Evolutionary conservation across 345 rosid genomes (phyloP), one percentile per base, ranked within the genome.

Genomic region (Citropsis articulata): DNA sequence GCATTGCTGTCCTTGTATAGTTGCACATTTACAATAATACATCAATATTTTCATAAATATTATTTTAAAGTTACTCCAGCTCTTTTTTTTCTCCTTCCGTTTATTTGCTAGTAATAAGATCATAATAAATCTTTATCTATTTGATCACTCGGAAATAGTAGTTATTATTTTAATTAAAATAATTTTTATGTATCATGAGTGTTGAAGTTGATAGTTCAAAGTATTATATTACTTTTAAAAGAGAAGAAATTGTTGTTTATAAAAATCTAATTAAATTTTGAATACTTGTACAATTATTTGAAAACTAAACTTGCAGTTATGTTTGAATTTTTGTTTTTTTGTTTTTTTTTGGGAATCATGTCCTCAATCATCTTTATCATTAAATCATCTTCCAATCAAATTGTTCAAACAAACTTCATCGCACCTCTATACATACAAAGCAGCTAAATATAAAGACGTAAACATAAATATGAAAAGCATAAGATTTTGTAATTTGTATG

Each of bases 121-220:
- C 6, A 3, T 13, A 3, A 0, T 27, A 62, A 27, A 13, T 27
- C 8, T 62, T 60, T n/a, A 60, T 8, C 1, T 13, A n/a, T 60
- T 60, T 59, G 4, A 0, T 10, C 12, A 59, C 2, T 59, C 9
- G 0, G 1, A n/a, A 59, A n/a, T 59, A 1, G 10, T n/a, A 0
- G 0, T 6, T 59, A 59, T 24, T 60, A 45, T 18, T 45, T 42
- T 42, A 45, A 3, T 45, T 12, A 45, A 0, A 45, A 1, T 56
- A 56, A 19, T 0, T 6, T 56, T 56, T 56, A 19, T 56, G 0
- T 7, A 22, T 56, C 0, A 19, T 21, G 24, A 1, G 12, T 21
- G 2, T n/a, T 45, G 5, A 45, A 42, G 1, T 45, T 0, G 18
- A 45, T 0, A 12, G 50, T 12, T 45, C 0, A 0, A 10, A 45